These are phyloP conservation scores for Diophrys sp. DNA, from an alignment of 73 alveolate genomes.

Conservation along the genomic window DNA sequence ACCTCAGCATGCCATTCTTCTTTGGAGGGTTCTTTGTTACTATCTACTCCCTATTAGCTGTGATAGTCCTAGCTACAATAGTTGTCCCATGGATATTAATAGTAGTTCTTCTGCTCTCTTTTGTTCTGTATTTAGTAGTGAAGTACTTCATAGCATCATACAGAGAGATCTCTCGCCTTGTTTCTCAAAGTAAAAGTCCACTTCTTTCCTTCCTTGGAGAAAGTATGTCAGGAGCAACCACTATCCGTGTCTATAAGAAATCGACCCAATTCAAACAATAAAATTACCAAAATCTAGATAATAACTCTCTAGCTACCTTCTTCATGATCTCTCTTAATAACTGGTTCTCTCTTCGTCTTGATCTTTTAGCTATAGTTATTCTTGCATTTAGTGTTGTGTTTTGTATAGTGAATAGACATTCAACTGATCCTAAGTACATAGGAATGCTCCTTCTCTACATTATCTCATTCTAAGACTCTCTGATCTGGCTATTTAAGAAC, in stretches of 20 bases:
- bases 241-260: constrained; percentile 10
- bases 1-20: not conserved
- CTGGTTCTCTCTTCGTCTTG: not conserved
- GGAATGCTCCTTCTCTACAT: constrained; percentile 3
- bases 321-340: not conserved
- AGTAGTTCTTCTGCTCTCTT: constrained; percentile 1
- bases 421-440: not conserved
- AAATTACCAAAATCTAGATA: not conserved
- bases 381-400: not conserved
- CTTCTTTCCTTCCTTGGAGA: constrained; percentile 80
- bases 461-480: not conserved
- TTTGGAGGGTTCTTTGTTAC: not conserved
- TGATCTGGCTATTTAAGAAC: constrained; percentile 8
- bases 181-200: constrained; percentile 82
- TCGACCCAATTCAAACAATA: not conserved
- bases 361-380: not conserved
- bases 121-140: not conserved
- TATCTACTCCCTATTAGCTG: not conserved
- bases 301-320: not conserved
- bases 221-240: constrained; percentile 77
- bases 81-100: not conserved
- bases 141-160: constrained; percentile 38
- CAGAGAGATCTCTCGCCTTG: constrained; percentile 81
- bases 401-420: not conserved
- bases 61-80: not conserved